phyloP scores from a whole-genome alignment of 1,139 yeast species.

The Zygoascus sp. region DNA sequence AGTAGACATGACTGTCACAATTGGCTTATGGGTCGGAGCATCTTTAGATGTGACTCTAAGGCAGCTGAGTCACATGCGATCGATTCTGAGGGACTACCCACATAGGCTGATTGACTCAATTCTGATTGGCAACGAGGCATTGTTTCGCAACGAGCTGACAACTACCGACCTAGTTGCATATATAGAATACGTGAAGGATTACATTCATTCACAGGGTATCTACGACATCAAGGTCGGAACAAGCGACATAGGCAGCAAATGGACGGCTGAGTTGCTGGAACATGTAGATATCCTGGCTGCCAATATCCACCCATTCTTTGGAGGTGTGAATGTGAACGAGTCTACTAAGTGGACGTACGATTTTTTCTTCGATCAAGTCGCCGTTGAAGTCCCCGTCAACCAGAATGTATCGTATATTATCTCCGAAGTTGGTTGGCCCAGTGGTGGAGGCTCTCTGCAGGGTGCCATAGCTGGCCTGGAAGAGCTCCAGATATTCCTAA shows the following conservation, averaged over 20 bases:
- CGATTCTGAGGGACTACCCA: conserved; percentile 45
- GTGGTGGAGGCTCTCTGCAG: conserved; percentile 49
- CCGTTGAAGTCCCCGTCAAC: conserved; percentile 27
- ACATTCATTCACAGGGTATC: conserved; percentile 32
- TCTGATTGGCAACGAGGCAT: conserved; percentile 59
- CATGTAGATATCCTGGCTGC: conserved; percentile 57
- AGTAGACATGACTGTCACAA: conserved; percentile 52
- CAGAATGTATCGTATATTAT: conserved; percentile 38
- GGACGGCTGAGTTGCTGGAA: conserved; percentile 31
- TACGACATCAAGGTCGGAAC: conserved; percentile 50
- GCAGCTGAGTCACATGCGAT: conserved; percentile 38
- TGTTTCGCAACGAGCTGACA: conserved; percentile 50
- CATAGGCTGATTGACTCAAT: conserved; percentile 47
- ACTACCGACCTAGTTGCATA: conserved; percentile 40
- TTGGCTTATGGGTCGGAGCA: conserved; percentile 63
- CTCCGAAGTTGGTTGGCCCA: conserved; percentile 73
- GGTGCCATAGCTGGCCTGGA: conserved; percentile 45
- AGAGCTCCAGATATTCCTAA: conserved; percentile 47
- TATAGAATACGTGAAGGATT: conserved; percentile 43
- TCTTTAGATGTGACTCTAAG: conserved; percentile 43
- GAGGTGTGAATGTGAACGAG: conserved; percentile 48
- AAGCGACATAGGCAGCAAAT: conserved; percentile 49
- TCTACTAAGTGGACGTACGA: conserved; percentile 55
- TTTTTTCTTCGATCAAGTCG: conserved; percentile 45
- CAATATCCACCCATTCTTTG: conserved; percentile 65